These are phyloP conservation scores for Emmonsiellopsis sp. DNA, from an alignment of 2,329 filamentous ascomycete genomes.

Conservation along the genomic window DNA sequence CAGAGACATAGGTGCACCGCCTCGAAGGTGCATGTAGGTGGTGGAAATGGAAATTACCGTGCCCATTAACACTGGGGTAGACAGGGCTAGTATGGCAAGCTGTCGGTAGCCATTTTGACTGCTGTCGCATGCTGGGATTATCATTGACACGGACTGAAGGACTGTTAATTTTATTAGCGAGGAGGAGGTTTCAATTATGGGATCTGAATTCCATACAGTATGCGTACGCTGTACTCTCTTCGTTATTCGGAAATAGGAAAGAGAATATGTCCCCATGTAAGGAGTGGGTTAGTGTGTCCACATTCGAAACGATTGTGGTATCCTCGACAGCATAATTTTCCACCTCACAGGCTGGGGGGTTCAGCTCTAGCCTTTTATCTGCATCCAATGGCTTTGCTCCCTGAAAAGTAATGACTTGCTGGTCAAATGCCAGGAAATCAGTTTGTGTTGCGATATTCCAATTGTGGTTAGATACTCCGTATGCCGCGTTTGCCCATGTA, in stretches of 20 bases:
- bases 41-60: constrained; percentile 2
- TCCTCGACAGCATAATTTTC: not conserved
- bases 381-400: not conserved
- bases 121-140: constrained; percentile 1
- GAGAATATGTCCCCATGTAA: not conserved
- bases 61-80: not conserved
- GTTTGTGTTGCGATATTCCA: not conserved
- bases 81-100: not conserved
- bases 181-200: not conserved
- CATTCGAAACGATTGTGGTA: not conserved
- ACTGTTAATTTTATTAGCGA: not conserved
- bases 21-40: not conserved
- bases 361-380: not conserved
- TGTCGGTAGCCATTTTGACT: constrained; percentile 2
- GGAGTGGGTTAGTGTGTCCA: not conserved
- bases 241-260: not conserved
- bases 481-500: not conserved
- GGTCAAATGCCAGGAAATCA: not conserved
- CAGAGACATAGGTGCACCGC: not conserved
- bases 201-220: not conserved
- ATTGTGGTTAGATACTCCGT: not conserved
- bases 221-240: not conserved
- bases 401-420: not conserved
- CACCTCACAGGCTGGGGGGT: no score
- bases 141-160: not conserved